Evolutionary conservation across 208 protist species (phyloP), one percentile per base, ranked within the genome.

Genomic region (Trypanosoma vivax): DNA sequence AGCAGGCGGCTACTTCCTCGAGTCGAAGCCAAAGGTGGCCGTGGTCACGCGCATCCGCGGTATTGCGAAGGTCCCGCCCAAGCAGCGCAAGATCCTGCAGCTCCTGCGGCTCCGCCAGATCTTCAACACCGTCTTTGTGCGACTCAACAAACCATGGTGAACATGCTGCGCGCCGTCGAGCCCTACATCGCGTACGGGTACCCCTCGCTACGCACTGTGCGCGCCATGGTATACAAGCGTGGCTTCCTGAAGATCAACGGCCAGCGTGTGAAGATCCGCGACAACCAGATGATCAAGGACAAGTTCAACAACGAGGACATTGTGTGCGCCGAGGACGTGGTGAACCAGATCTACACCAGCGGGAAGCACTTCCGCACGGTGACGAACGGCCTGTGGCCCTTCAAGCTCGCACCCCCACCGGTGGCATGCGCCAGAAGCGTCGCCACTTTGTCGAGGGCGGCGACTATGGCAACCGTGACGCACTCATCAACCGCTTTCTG

Each of bases 181-280:
- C 97, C 97, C 51, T 99, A 99, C 93, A 88, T 99, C 57, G 94
- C 98, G 42, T 99, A 98, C 76, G 99, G 98, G 53, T 98, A 98
- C 70, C 98, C 98, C 42, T 96, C 88, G 53, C 81, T 99, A 16
- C 94, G 96, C 70, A 96, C 98, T 3, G 88, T 99, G 27, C 82
- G 92, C 29, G 88, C 97, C 35, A 81, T 99, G 27, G 76, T 99
- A 57, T 99, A 99, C 95, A 99, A 99, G 93, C 97, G 98, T 60
- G 99, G 99, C 47, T 93, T 88, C 83, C 92, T 86, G 50, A 98
- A 98, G 76, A 57, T 99, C 58, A 96, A 99, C 76, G 76, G 82
- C 31, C 90, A 99, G 81, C 96, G 98, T 65, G 81, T 99, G 53
- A 95, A 97, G 62, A 83, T 99, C 68, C 82, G 50, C 47, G 80